phyloP scores from a whole-genome alignment of 371 early-diverging fungal genomes.

The Chytridium lagenaria region DNA sequence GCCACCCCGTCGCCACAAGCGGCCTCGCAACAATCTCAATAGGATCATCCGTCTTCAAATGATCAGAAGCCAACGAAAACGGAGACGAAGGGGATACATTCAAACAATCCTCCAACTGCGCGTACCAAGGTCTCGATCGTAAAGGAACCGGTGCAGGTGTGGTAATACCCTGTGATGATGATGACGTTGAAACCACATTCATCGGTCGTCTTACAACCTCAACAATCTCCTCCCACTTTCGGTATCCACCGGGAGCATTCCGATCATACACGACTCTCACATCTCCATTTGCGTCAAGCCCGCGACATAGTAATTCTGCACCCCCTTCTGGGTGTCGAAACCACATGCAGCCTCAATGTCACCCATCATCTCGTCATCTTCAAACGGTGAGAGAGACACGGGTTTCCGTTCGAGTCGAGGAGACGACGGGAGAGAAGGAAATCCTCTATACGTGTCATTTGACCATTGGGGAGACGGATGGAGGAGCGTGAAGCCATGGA shows the following conservation, averaged over 20 bases:
- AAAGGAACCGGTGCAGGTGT: no score
- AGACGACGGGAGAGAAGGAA: slow-evolving; percentile 18
- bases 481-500: not conserved
- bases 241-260: not conserved
- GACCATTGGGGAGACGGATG: not conserved
- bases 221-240: slow-evolving; percentile 14
- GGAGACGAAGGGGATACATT: not conserved
- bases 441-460: not conserved
- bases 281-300: slow-evolving; percentile 14
- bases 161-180: not conserved
- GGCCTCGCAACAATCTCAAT: slow-evolving; percentile 8
- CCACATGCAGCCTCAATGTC: slow-evolving; percentile 13
- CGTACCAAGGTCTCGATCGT: not conserved
- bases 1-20: not conserved
- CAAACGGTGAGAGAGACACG: not conserved
- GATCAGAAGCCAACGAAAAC: no score
- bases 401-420: slow-evolving; percentile 16
- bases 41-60: not conserved
- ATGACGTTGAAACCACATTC: not conserved
- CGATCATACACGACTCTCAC: not conserved
- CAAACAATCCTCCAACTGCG: not conserved
- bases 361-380: not conserved
- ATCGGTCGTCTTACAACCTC: not conserved
- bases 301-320: slow-evolving; percentile 9
- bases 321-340: slow-evolving; percentile 15